These are phyloP conservation scores for Penicillium bialowiezense DNA, from an alignment of 495 filamentous ascomycete genomes.

Conservation along the genomic window DNA sequence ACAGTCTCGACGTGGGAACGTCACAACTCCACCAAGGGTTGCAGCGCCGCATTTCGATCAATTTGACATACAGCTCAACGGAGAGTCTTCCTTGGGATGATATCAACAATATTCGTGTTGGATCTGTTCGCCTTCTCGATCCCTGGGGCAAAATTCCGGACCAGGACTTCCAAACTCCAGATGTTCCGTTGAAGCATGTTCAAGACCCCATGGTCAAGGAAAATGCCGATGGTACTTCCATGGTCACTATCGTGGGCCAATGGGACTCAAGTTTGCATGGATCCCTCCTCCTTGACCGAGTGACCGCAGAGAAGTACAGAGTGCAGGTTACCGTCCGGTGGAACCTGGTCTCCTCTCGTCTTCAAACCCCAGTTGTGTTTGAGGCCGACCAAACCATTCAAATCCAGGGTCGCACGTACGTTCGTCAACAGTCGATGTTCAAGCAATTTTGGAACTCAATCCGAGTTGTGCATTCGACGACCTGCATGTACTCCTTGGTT, in stretches of 20 bases:
- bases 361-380: conserved; percentile 81
- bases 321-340: conserved; percentile 84
- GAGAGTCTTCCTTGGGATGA: conserved; percentile 85
- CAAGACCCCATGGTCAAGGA: conserved; percentile 71
- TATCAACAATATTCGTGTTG: conserved; percentile 68
- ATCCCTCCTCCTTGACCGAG: conserved; percentile 83
- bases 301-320: conserved; percentile 85
- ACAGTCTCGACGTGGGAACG: conserved; percentile 74
- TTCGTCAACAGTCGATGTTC: conserved; percentile 81
- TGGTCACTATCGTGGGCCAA: conserved; percentile 78
- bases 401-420: conserved; percentile 78
- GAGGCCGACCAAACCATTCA: conserved; percentile 76
- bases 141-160: conserved; percentile 81
- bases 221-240: conserved; percentile 89
- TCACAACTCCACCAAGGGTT: conserved; percentile 96
- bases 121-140: conserved; percentile 78
- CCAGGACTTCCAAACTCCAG: conserved; percentile 63
- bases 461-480: conserved; percentile 81
- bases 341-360: conserved; percentile 74
- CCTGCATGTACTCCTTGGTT: conserved; percentile 77
- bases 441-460: conserved; percentile 81
- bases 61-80: conserved; percentile 82
- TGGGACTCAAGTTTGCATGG: conserved; percentile 96
- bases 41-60: conserved; percentile 83
- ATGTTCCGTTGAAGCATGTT: conserved; percentile 73